Evolutionary conservation across 2,329 filamentous ascomycete genomes (phyloP).

Genomic region (Hysterium pulicare): DNA sequence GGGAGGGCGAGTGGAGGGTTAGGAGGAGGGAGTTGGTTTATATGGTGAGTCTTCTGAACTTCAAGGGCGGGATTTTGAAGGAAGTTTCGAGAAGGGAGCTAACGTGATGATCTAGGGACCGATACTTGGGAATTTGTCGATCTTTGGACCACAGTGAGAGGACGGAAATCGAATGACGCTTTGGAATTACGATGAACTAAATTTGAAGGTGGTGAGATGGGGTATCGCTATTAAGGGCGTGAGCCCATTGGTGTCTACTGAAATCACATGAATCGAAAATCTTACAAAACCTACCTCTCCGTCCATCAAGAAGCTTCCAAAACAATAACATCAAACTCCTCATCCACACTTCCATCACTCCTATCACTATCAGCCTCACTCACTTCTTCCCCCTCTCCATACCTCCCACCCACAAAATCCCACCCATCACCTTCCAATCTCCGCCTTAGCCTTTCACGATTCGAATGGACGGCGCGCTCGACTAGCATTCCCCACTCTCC

Average conservation of each 20-base stretch:
- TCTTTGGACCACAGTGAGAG: not conserved
- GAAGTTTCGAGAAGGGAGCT: not conserved
- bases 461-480: constrained; percentile 24
- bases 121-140: not conserved
- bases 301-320: not conserved
- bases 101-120: not conserved
- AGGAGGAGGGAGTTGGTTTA: constrained; percentile 2
- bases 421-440: constrained; percentile 32
- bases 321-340: constrained; percentile 34
- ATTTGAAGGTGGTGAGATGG: not conserved
- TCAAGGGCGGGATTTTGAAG: too few species aligned
- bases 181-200: too few species aligned
- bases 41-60: constrained; percentile 3
- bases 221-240: not conserved
- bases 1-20: constrained; percentile 1
- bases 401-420: constrained; percentile 30
- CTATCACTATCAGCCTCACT: constrained; percentile 17
- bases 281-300: not conserved
- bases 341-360: constrained; percentile 28
- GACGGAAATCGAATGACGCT: too few species aligned
- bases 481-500: constrained; percentile 18
- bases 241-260: too few species aligned
- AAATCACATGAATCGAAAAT: too few species aligned
- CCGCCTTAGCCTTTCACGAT: constrained; percentile 25
- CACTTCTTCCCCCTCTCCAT: constrained; percentile 21